Percentiles rank a stretch among this genome's conserved stretches.
Evolutionary conservation across 2,329 filamentous ascomycete genomes (phyloP).

Genomic region (Pestalotiopsis sp.): DNA sequence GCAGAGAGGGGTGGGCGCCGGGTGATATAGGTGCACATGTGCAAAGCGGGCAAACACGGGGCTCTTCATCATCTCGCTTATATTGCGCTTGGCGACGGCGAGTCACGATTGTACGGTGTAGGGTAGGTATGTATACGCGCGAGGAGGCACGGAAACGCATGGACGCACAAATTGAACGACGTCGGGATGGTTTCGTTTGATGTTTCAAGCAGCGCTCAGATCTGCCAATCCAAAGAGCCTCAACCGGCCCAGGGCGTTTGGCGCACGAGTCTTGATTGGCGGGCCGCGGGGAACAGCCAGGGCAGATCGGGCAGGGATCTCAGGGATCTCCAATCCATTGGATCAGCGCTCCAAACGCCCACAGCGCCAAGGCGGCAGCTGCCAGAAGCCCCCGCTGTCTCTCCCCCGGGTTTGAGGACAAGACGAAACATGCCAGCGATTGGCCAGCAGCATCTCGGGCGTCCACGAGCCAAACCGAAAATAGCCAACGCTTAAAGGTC

Average conservation of each 20-base stretch:
- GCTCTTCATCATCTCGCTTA: not conserved
- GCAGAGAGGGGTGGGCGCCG: not conserved
- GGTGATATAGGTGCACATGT: too few relatives aligned
- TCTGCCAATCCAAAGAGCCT: conserved; percentile 15
- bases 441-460: conserved; percentile 5
- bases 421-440: conserved; percentile 14
- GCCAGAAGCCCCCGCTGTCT: not conserved
- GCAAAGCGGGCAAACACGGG: not conserved
- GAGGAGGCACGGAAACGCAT: not conserved
- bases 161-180: conserved; percentile 9
- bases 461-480: not conserved
- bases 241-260: not conserved
- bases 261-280: not conserved
- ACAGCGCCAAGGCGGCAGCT: conserved; percentile 11
- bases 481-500: not conserved
- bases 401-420: conserved; percentile 6
- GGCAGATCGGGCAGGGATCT: not conserved
- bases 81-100: not conserved
- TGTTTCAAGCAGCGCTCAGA: conserved; percentile 17
- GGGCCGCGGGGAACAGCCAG: not conserved
- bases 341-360: not conserved
- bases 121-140: not conserved
- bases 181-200: conserved; percentile 17
- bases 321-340: not conserved
- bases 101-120: not conserved